These are phyloP conservation scores for Aspergillus carlsbadensis DNA, from an alignment of 495 filamentous ascomycete species.

Conservation along the genomic window DNA sequence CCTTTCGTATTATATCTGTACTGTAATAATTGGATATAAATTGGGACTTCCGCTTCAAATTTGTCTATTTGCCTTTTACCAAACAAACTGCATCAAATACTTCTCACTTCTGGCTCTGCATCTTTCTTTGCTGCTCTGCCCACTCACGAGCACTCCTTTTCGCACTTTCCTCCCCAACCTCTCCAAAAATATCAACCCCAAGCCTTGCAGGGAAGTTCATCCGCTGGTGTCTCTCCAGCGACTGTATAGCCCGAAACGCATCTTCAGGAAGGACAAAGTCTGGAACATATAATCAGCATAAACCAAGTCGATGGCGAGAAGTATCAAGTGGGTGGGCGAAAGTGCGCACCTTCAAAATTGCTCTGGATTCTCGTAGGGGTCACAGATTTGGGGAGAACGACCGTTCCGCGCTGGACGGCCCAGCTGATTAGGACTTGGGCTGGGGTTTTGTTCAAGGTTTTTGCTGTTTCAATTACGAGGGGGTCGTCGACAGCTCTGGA, in stretches of 20 bases:
- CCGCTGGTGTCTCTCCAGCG: constrained; percentile 26
- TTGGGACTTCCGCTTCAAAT: background rate
- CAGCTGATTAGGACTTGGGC: constrained; percentile 73
- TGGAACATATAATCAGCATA: constrained; percentile 3
- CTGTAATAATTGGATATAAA: background rate
- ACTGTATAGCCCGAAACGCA: constrained; percentile 31
- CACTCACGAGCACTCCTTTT: constrained; percentile 15
- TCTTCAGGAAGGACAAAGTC: constrained; percentile 40
- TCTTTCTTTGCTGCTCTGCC: constrained; percentile 16
- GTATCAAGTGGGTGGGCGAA: background rate
- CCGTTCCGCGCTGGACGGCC: constrained; percentile 69
- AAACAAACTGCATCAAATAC: no score
- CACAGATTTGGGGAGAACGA: constrained; percentile 55
- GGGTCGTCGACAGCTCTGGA: constrained; percentile 48
- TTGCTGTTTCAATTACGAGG: constrained; percentile 49
- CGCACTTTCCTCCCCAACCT: constrained; percentile 22
- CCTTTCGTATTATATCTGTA: background rate
- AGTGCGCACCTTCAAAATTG: constrained; percentile 38
- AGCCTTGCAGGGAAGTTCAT: constrained; percentile 33
- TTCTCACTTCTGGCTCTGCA: constrained; percentile 9
- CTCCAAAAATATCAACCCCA: constrained; percentile 32
- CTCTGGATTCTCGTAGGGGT: constrained; percentile 49
- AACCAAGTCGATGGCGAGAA: background rate
- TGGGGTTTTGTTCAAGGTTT: constrained; percentile 62
- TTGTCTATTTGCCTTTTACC: no score